Conservation (phyloP, 192 early-diverging fungal species). For the Gaertneriomyces semiglobifer region DNA sequence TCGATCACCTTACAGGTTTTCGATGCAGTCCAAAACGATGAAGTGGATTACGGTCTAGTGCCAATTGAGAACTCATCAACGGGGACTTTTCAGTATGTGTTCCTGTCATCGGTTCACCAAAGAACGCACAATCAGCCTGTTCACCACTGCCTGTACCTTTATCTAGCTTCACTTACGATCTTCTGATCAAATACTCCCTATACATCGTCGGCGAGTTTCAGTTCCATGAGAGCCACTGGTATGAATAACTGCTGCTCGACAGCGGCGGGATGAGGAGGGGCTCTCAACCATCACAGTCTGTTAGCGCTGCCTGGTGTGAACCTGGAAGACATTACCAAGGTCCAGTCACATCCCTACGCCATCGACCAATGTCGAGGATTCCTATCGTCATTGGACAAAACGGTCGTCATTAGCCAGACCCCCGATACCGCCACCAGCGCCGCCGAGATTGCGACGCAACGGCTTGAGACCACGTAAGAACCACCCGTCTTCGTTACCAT, state of each 20-base stretch:
- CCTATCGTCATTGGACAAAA: conserved; percentile 3
- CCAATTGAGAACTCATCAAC: conserved; percentile 37
- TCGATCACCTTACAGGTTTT: conserved; percentile 14
- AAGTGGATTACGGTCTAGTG: conserved; percentile 23
- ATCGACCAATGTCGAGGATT: conserved; percentile 39
- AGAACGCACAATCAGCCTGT: background rate
- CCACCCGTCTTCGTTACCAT: background rate
- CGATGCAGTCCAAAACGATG: conserved; percentile 24
- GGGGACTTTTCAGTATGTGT: conserved; percentile 31
- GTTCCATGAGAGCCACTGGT: conserved; percentile 33
- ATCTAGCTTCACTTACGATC: conserved; percentile 22
- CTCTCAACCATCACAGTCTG: conserved; percentile 9
- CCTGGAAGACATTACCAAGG: conserved; percentile 26
- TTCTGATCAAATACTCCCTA: conserved; percentile 25
- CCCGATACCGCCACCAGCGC: conserved; percentile 31
- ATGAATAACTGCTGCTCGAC: background rate
- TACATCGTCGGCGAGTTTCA: conserved; percentile 35
- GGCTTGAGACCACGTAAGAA: conserved; percentile 5
- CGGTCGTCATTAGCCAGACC: conserved; percentile 18
- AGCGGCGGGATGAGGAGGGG: background rate
- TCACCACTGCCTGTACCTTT: background rate
- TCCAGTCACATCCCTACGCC: conserved; percentile 34
- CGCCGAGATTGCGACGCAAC: conserved; percentile 12
- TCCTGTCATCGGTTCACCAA: background rate
- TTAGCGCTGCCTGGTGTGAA: conserved; percentile 24